Evolutionary conservation across 2,329 filamentous ascomycete genomes (phyloP), one percentile per base, ranked within the genome.

Genomic region (Malbranchea cinnamomea): DNA sequence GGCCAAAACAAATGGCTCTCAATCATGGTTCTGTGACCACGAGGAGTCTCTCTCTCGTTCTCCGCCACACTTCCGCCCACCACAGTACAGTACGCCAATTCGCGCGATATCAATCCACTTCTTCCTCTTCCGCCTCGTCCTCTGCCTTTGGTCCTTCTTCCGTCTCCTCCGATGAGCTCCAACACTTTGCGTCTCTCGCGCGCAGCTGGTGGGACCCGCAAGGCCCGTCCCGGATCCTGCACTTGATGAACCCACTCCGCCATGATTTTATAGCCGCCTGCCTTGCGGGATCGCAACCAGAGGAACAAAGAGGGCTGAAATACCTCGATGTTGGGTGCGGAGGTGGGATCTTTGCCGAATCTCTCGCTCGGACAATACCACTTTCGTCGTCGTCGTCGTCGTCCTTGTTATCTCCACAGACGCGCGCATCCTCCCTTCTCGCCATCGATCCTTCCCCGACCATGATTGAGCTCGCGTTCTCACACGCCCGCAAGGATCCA

Each of bases 171-270:
- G 71, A 77, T 41, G 87, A 98, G 62, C 73, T 98, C 40, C 80
- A 79, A 11, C 89, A 98, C 63, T 98, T 98, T 69, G 84, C 84
- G 48, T 74, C 74, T 39, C 81, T 98, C 47, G 89, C 89, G 41
- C 81, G 80, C 41, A 78, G 78, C 46, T 98, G 89, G 89, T 98
- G 89, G 89, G 85, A 95, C 56, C 81, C 87, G 1, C 75, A 93
- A 49, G 89, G 89, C 30, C 78, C 87, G 5, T 94, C 84, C 3
- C 74, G 87, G 22, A 74, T 94, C 35, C 73, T 98, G 2, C 89
- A 98, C 56, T 76, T 93, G 42, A 95, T 98, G 87, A 95, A 98
- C 59, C 89, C 89, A 2, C 71, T 93, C 26, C 84, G 89, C 19
- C 85, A 95, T 60, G 75, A 84, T 57, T 95, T 95, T 58, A 89